A percentile compares a stretch with the other conserved stretches of the same genome.
phyloP scores from a whole-genome alignment of 1,284 basidiomycete species.

The Apiotrichum akiyoshidainum region DNA sequence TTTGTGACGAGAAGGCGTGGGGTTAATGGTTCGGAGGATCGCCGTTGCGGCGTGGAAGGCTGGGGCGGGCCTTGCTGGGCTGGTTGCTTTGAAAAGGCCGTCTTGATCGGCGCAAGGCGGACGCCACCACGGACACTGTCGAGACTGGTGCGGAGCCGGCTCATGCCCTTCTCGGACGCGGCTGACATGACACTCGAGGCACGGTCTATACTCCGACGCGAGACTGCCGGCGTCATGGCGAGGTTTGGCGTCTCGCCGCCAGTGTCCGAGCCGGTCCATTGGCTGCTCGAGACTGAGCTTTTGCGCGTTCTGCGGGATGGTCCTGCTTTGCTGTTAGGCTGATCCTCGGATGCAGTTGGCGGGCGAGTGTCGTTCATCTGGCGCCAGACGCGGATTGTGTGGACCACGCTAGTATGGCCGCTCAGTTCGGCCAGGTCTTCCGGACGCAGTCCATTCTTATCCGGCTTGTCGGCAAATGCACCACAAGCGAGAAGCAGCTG shows the following conservation, averaged over 20 bases:
- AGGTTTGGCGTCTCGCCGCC: neutral
- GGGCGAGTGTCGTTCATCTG: slow-evolving; percentile 25
- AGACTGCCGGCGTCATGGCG: neutral
- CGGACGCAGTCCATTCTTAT: slow-evolving; percentile 83
- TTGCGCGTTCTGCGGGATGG: slow-evolving; percentile 6
- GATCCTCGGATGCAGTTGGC: neutral
- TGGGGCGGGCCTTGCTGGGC: neutral
- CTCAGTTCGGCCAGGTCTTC: slow-evolving; percentile 53
- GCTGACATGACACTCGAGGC: slow-evolving; percentile 33
- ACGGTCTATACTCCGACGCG: slow-evolving; percentile 27
- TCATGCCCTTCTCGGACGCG: slow-evolving; percentile 27
- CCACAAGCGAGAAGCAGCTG: slow-evolving; percentile 73
- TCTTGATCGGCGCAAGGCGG: slow-evolving; percentile 4
- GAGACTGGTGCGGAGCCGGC: slow-evolving; percentile 12
- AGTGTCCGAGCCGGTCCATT: neutral
- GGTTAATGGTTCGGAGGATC: neutral
- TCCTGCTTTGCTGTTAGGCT: neutral
- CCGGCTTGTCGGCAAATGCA: slow-evolving; percentile 69
- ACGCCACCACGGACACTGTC: slow-evolving; percentile 7
- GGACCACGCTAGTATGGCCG: slow-evolving; percentile 51
- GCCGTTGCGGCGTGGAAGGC: neutral
- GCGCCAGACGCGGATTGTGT: slow-evolving; percentile 46
- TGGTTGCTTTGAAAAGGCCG: neutral
- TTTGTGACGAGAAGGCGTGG: slow-evolving; percentile 3
- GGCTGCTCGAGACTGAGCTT: slow-evolving; percentile 11